Evolutionary conservation across 2,329 filamentous ascomycete genomes (phyloP), one percentile per base, ranked within the genome.

Genomic region (Aspergillus eucalypticola): DNA sequence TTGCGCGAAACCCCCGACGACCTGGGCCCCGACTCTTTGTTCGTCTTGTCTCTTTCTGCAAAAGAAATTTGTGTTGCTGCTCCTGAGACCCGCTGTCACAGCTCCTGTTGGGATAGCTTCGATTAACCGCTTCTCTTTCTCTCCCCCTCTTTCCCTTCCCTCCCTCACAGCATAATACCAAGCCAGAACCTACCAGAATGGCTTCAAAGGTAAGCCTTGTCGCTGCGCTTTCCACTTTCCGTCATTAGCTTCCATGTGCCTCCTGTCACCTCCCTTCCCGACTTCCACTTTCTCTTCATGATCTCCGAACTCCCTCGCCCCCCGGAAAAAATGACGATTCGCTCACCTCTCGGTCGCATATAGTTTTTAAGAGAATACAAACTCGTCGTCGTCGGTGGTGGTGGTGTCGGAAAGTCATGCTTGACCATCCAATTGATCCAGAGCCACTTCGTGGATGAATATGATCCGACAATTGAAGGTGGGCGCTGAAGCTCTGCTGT

Each of bases 391-490:
- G 93, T 99, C 68, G 95, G 95, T 71, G 95, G 96, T 73, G 95
- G 95, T 85, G 95, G 95, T 79, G 95, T 99, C 67, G 95, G 95
- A 82, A 99, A 99, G 85, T 98, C 94, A 64, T 98, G 95, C 82
- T 86, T 99, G 84, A 98, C 95, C 61, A 98, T 99, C 75, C 95
- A 98, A 83, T 87, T 94, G 79, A 92, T 91, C 73, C 89, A 93
- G 82, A 94, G 90, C 79, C 95, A 99, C 79, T 99, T 99, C 83
- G 94, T 98, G 76, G 95, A 98, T 79, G 95, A 98, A 80, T 99
- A 99, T 80, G 95, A 99, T 80, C 95, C 95, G 60, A 99, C 95
- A 73, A 98, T 99, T 75, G 95, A 99, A 90, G 95, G 95, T 81
- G 67, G 63, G 73, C 63, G 42, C 78, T 63, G 46, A 38, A 38